phyloP scores from a whole-genome alignment of 345 rosid species.

The Zanthoxylum bungeanum region DNA sequence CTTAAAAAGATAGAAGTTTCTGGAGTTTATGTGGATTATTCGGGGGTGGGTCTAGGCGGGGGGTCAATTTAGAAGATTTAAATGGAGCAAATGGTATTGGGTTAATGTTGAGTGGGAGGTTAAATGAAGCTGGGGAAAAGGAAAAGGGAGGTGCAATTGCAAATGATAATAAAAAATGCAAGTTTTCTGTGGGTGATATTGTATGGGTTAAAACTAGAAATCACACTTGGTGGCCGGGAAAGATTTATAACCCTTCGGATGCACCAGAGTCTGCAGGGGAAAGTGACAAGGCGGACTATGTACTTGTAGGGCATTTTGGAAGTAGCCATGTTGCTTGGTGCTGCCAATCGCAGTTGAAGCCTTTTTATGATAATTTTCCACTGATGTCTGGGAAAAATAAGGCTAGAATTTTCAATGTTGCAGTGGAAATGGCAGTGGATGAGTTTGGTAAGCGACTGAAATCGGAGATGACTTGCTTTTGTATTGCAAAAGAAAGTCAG shows the following conservation, averaged over 20 bases:
- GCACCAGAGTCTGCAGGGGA: constrained; percentile 24
- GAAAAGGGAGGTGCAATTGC: too few species aligned
- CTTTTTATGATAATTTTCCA: constrained; percentile 58
- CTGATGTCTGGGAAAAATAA: constrained; percentile 35
- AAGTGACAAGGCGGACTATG: constrained; percentile 25
- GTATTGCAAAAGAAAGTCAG: constrained; percentile 29
- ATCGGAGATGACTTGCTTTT: constrained; percentile 58
- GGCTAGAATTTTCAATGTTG: constrained; percentile 46
- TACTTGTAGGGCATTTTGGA: constrained; percentile 53
- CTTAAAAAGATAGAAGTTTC: constrained; percentile 45
- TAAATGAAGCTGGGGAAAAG: constrained; percentile 20
- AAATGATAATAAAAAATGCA: constrained; percentile 15
- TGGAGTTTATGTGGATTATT: constrained; percentile 70
- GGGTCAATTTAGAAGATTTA: constrained; percentile 15
- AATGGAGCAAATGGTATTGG: constrained; percentile 19
- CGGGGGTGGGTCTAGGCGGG: constrained; percentile 32
- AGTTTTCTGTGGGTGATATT: constrained; percentile 56
- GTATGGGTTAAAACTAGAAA: constrained; percentile 72
- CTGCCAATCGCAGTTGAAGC: constrained; percentile 53
- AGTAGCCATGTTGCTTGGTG: constrained; percentile 50
- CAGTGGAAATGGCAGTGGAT: constrained; percentile 63
- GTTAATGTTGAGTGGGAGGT: constrained; percentile 14
- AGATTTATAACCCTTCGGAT: constrained; percentile 45
- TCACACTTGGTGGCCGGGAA: constrained; percentile 90
- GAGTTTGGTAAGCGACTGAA: constrained; percentile 56